Conservation (phyloP, 257 asterid genomes). For the Rehmannia glutinosa region DNA sequence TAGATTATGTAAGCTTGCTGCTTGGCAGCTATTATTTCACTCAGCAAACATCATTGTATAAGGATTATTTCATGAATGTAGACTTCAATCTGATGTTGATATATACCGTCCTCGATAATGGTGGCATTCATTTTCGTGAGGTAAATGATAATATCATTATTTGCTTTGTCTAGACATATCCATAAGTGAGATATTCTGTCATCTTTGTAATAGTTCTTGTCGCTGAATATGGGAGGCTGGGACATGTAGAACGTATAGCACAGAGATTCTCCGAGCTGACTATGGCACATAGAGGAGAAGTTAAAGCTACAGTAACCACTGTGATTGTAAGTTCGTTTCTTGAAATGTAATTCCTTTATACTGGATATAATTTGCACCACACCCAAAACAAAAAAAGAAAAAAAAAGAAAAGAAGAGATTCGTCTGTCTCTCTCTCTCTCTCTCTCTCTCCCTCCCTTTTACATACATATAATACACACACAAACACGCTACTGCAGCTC, state of each 20-base stretch:
- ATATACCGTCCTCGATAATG: background rate
- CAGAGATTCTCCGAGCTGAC: conserved; percentile 74
- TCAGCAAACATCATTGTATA: background rate
- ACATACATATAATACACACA: no score
- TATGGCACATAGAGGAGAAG: conserved; percentile 91
- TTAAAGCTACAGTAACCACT: conserved; percentile 74
- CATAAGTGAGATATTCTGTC: background rate
- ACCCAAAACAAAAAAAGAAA: background rate
- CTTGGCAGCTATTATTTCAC: background rate
- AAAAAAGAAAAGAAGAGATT: background rate
- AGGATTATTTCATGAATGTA: background rate
- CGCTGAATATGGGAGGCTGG: conserved; percentile 81
- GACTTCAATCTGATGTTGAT: background rate
- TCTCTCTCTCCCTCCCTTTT: no score
- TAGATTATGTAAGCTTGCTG: background rate
- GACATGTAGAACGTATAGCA: conserved; percentile 50
- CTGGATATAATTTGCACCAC: conserved; percentile 1
- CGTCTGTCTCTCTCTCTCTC: no score
- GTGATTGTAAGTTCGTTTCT: conserved; percentile 66
- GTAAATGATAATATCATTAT: background rate
- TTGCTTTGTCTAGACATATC: background rate
- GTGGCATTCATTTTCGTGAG: background rate
- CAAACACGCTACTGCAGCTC: no score
- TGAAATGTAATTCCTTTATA: background rate
- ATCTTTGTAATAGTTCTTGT: conserved; percentile 44